Evolutionary conservation across 2,329 filamentous ascomycete species (phyloP).

Genomic region (Mariannaea elegans): DNA sequence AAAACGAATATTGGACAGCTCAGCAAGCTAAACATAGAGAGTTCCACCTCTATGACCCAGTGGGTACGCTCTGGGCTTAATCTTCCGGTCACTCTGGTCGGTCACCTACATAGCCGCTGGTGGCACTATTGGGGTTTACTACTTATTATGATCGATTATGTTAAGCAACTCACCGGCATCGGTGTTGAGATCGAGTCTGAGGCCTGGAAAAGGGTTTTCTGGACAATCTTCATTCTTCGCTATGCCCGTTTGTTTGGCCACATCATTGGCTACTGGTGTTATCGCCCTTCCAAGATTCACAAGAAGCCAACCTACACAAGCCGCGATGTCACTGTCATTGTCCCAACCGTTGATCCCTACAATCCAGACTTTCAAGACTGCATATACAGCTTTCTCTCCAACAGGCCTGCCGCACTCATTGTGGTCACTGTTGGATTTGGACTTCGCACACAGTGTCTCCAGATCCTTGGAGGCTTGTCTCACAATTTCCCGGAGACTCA

Average conservation of each 20-base stretch:
- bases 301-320: constrained; percentile 41
- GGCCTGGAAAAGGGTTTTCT: too few relatives aligned
- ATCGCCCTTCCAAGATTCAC: constrained; percentile 45
- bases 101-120: too few relatives aligned
- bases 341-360: constrained; percentile 59
- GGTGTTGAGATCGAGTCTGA: too few relatives aligned
- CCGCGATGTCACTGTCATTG: constrained; percentile 58
- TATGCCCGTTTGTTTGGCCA: constrained; percentile 58
- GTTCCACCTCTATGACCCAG: too few relatives aligned
- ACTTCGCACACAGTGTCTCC: constrained; percentile 32
- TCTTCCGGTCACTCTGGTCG: too few relatives aligned
- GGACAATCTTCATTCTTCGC: constrained; percentile 33
- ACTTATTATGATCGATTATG: too few relatives aligned
- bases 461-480: constrained; percentile 8
- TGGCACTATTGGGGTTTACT: too few relatives aligned
- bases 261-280: constrained; percentile 50
- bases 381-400: constrained; percentile 49
- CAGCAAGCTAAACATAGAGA: too few relatives aligned
- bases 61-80: too few relatives aligned
- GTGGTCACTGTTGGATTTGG: constrained; percentile 55
- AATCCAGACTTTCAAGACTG: constrained; percentile 53
- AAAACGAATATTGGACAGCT: too few relatives aligned
- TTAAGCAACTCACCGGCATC: too few relatives aligned
- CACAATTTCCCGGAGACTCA: constrained; percentile 5
- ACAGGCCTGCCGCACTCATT: constrained; percentile 50